A percentile compares a stretch with the other conserved stretches of the same genome.
phyloP scores from a whole-genome alignment of 257 asterid genomes.

The Salvia miltiorrhiza region DNA sequence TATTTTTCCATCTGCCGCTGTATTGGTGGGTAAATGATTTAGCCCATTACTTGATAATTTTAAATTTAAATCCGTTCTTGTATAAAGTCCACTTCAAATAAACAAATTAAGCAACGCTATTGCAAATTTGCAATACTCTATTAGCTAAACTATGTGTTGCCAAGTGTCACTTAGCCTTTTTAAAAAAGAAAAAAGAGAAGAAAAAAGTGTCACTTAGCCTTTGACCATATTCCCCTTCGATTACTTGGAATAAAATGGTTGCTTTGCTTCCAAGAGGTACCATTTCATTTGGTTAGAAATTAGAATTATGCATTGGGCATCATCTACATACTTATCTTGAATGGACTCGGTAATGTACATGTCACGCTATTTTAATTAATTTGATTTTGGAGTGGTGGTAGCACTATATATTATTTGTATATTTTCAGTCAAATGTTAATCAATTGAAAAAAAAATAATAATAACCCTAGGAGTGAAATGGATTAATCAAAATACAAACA shows the following conservation, averaged over 20 bases:
- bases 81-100: background rate
- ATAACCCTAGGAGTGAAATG: no score
- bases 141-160: background rate
- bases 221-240: background rate
- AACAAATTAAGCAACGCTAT: background rate
- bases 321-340: background rate
- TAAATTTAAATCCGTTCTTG: background rate
- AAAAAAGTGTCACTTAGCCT: no score
- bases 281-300: slow-evolving; percentile 16
- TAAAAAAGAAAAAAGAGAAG: no score
- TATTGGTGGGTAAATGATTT: no score
- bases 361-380: background rate
- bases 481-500: no score
- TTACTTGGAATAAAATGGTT: background rate
- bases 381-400: no score
- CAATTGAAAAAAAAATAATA: no score
- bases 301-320: background rate
- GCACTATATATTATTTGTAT: no score
- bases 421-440: no score
- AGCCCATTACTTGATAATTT: background rate
- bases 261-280: slow-evolving; percentile 32
- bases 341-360: background rate
- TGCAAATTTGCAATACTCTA: background rate
- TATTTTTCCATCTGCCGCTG: no score
- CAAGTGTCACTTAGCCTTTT: background rate